Evolutionary conservation across 1,284 basidiomycete species (phyloP).

Genomic region (Trametes versicolor): DNA sequence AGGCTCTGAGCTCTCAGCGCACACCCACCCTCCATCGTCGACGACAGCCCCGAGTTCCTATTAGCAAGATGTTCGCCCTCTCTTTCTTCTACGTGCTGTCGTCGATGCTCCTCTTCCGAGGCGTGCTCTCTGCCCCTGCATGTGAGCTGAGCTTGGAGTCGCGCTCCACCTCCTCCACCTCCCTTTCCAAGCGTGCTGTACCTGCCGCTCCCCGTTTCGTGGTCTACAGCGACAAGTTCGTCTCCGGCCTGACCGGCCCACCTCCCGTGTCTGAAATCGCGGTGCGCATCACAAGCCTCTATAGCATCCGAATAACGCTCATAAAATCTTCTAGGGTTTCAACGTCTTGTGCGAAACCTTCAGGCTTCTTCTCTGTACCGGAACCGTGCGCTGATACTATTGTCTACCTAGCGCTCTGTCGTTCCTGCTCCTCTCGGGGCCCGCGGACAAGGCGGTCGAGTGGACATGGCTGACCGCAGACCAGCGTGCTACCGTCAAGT

Average conservation of each 20-base stretch:
- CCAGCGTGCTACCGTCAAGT: slow-evolving; percentile 49
- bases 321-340: slow-evolving; percentile 48
- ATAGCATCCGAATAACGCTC: not conserved
- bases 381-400: not conserved
- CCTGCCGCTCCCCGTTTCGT: slow-evolving; percentile 51
- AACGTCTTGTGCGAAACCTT: slow-evolving; percentile 54
- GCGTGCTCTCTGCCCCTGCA: slow-evolving; percentile 27
- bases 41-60: slow-evolving; percentile 18
- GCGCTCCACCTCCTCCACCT: slow-evolving; percentile 18
- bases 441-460: slow-evolving; percentile 54
- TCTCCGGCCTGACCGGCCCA: slow-evolving; percentile 49
- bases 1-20: slow-evolving; percentile 26
- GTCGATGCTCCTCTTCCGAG: slow-evolving; percentile 30
- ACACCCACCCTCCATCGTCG: slow-evolving; percentile 12
- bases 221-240: slow-evolving; percentile 54
- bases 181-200: slow-evolving; percentile 34
- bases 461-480: slow-evolving; percentile 50
- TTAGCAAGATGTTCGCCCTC: slow-evolving; percentile 30
- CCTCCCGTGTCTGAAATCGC: slow-evolving; percentile 48
- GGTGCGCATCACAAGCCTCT: slow-evolving; percentile 37
- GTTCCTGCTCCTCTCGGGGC: slow-evolving; percentile 54
- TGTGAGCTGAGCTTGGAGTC: slow-evolving; percentile 25
- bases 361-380: not conserved
- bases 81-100: slow-evolving; percentile 29
- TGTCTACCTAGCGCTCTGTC: slow-evolving; percentile 48